Evolutionary conservation across 768 basidiomycete genomes (phyloP), one percentile per base, ranked within the genome.

Genomic region (Multifurca ochricompacta): DNA sequence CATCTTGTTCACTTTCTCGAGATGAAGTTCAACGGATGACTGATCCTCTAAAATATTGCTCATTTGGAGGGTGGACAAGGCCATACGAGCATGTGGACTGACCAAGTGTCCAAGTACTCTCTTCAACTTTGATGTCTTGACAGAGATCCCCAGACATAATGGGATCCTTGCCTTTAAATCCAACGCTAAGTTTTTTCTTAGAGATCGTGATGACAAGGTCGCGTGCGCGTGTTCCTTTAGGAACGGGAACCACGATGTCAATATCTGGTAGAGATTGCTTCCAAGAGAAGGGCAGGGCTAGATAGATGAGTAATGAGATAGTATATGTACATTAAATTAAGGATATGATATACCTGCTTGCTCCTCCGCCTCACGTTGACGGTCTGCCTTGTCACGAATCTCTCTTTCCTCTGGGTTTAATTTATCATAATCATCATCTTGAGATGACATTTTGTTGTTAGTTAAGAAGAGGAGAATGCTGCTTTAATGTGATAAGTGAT

Each of bases 31-130:
- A 49, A 95, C 72, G 7, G 72, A 71, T 54, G 84, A 73, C 60
- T 85, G 83, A 67, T 94, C 91, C 75, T 91, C 91, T 94, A 60
- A 18, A 18, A 48, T 21, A n/a, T n/a, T n/a, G n/a, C 18, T 21
- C 9, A 55, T 50, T 28, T 34, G 31, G 52, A 52, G 19, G 11
- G 16, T 35, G 1, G 14, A 45, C 27, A 54, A 49, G 34, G 31
- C 4, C n/a, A 28, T 55, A 45, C 43, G 53, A 31, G 59, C 56
- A 36, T 58, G 59, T 45, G 50, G 25, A 18, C 76, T 82, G 59
- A 94, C 94, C 83, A 34, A 98, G 67, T 6, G 89, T 93, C 96
- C 96, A 98, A 13, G 93, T 95, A 55, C 92, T 95, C 42, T 98
- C 96, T 59, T 96, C 96, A 44, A 96, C 74, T 65, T 94, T 93